Conservation (phyloP, 78 protist species). For the Isochrysis galbana region DNA sequence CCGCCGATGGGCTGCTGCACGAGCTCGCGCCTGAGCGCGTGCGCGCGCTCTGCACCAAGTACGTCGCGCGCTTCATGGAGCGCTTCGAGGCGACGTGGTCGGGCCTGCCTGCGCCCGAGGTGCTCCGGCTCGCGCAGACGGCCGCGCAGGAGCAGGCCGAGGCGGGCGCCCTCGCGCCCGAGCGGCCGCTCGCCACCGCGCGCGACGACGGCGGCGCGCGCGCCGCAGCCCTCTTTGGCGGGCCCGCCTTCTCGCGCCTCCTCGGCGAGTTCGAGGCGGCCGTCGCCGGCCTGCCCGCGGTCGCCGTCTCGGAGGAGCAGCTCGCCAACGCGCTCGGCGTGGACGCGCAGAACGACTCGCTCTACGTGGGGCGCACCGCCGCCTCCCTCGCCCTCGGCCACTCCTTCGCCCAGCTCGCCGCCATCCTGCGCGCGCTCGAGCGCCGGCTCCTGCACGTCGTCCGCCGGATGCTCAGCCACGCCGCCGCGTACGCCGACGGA, state of each 20-base stretch:
- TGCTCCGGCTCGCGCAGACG: background rate
- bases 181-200: background rate
- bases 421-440: background rate
- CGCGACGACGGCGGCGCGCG: background rate
- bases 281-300: background rate
- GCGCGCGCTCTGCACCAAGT: background rate
- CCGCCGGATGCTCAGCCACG: background rate
- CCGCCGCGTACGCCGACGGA: background rate
- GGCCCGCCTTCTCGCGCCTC: background rate
- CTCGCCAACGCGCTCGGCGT: background rate
- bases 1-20: background rate
- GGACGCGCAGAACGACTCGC: background rate
- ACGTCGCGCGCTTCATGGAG: background rate
- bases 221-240: background rate
- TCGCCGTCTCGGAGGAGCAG: background rate
- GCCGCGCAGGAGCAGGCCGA: background rate
- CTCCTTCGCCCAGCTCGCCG: background rate
- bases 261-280: background rate
- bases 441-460: background rate
- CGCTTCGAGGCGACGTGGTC: background rate
- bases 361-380: background rate
- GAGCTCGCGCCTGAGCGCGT: background rate
- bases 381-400: background rate
- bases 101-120: background rate
- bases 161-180: background rate